Evolutionary conservation across 495 filamentous ascomycete genomes (phyloP).

Genomic region (Copromyces sp.): DNA sequence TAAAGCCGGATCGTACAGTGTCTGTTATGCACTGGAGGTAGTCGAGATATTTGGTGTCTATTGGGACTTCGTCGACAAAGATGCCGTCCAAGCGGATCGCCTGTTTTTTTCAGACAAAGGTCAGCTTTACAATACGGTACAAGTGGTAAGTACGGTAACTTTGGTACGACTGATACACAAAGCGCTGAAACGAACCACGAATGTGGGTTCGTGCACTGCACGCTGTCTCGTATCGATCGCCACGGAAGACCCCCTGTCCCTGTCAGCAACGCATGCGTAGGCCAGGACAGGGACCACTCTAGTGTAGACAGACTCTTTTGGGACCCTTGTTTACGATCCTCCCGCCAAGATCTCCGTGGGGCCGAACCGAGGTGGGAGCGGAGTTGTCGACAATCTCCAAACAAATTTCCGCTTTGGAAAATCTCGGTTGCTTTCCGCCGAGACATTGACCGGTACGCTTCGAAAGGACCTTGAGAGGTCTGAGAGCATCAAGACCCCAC

Average conservation of each 20-base stretch:
- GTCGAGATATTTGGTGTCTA: not conserved
- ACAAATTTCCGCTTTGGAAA: not conserved
- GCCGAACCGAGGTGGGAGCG: not conserved
- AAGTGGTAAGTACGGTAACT: not conserved
- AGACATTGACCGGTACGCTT: not conserved
- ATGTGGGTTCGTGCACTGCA: not conserved
- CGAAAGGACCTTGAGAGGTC: not conserved
- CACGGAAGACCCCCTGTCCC: not conserved
- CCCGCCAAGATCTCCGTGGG: not conserved
- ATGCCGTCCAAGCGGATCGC: conserved; percentile 9
- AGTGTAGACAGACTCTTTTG: not conserved
- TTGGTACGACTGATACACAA: conserved; percentile 4
- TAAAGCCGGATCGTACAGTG: not conserved
- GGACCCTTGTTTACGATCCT: not conserved
- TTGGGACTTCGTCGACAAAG: conserved; percentile 16
- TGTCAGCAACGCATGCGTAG: not conserved
- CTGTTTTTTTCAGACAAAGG: not conserved
- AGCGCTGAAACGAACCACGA: conserved; percentile 2
- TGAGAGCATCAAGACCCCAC: not conserved
- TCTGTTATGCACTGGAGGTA: conserved; percentile 8
- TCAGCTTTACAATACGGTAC: not conserved
- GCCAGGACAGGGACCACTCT: not conserved
- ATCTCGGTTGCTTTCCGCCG: not conserved
- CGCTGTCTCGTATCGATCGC: not conserved
- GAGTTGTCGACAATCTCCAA: not conserved